Evolutionary conservation across 208 protist species (phyloP), one percentile per base, ranked within the genome.

Genomic region (Trypanosoma melophagium): DNA sequence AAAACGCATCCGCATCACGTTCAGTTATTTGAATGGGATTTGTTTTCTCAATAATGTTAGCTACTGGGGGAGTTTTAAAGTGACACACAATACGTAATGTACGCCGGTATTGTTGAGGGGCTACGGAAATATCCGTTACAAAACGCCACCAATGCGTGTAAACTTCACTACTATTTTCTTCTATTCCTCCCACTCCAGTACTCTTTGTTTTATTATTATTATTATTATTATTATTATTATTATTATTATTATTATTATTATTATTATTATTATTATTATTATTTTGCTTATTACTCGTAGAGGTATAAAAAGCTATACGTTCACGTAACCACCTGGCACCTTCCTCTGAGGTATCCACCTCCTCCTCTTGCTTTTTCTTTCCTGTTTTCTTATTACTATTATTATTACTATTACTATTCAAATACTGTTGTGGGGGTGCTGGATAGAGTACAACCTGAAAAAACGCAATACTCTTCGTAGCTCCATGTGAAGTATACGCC

Each of bases 291-390:
- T 2, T 25, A 38, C 21, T 14, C 42, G 10, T 21, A 19, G 45
- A n/a, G 13, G 28, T 28, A 42, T n/a, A 41, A 41, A 3, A 42
- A 7, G 60, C 47, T 14, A 75, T 65, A 55, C 28, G 62, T 38
- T 64, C 41, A 41, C 62, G 52, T 80, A 83, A 35, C 61, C 53
- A 69, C 24, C 55, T 57, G 2, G 60, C 75, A 19, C 41, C 24
- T 3, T 24, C 28, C 38, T 68, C 69, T 10, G 58, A 69, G 5
- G 49, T 66, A 19, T 66, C 41, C 13, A 66, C 45, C 17, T 41
- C 28, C 1, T 10, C 1, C 14, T 47, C 56, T 12, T 42, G 13
- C 35, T 42, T 19, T n/a, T 50, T 50, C 56, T 59, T 22, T 24
- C 28, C 38, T 52, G 40, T 44, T 44, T 44, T 21, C 19, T 22